Conservation (phyloP, 768 basidiomycete genomes). For the Rhodocollybia butyracea region DNA sequence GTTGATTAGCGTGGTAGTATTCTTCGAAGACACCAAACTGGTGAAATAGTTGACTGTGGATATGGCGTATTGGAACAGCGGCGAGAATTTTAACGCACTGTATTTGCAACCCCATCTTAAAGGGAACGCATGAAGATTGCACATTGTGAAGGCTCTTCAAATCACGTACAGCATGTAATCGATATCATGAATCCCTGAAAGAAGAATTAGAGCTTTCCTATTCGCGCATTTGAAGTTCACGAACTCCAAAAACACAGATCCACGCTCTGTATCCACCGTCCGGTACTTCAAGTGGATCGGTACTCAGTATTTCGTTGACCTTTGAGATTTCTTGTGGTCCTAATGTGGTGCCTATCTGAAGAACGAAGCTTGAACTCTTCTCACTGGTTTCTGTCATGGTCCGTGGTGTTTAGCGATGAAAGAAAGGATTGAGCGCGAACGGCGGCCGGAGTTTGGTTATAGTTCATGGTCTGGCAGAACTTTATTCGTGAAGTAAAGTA, state of each 20-base stretch:
- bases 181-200: slow-evolving; percentile 16
- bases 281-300: slow-evolving; percentile 2
- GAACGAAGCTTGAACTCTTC: too few relatives aligned
- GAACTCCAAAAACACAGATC: slow-evolving; percentile 15
- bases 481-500: too few relatives aligned
- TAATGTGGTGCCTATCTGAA: too few relatives aligned
- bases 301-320: too few relatives aligned
- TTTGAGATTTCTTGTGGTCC: not conserved
- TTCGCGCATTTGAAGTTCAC: not conserved
- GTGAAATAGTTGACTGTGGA: not conserved
- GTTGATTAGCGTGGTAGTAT: slow-evolving; percentile 15
- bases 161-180: slow-evolving; percentile 14
- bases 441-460: too few relatives aligned
- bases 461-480: too few relatives aligned
- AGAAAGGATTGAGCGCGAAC: too few relatives aligned
- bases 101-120: slow-evolving; percentile 14
- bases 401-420: too few relatives aligned
- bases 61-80: not conserved
- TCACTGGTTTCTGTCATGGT: too few relatives aligned
- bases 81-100: slow-evolving; percentile 5
- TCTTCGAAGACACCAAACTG: slow-evolving; percentile 18
- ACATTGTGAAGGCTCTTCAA: not conserved
- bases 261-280: slow-evolving; percentile 14
- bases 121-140: not conserved
- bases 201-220: not conserved